phyloP scores from a whole-genome alignment of 2,329 filamentous ascomycete species.

The Botrytis fabae region DNA sequence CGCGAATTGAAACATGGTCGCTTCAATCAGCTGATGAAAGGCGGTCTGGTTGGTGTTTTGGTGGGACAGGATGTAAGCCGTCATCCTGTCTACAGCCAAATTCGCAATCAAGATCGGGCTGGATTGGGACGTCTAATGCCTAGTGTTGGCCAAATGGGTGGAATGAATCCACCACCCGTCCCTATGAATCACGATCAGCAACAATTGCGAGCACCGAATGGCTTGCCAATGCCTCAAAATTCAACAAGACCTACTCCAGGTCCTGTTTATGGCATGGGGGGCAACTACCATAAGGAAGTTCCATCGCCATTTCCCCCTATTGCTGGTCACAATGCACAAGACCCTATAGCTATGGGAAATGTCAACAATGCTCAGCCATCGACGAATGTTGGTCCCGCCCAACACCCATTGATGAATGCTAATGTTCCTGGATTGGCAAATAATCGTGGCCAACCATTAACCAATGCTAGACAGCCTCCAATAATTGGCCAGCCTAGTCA shows the following conservation, averaged over 20 bases:
- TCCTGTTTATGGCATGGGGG: neutral
- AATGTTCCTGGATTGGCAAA: fast-evolving
- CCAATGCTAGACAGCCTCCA: neutral
- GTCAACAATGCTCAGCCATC: no score
- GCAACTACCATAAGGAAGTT: no score
- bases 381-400: no score
- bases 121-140: fast-evolving
- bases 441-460: neutral
- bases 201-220: neutral
- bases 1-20: neutral
- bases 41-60: neutral
- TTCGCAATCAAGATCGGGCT: neutral
- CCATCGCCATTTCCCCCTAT: no score
- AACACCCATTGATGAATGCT: neutral
- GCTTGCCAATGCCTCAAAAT: neutral
- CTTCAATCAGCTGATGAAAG: neutral
- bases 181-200: neutral
- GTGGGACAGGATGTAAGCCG: neutral
- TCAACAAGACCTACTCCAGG: fast-evolving
- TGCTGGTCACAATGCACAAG: no score
- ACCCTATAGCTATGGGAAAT: no score
- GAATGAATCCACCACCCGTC: neutral
- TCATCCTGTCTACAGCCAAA: neutral
- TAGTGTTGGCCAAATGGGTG: neutral
- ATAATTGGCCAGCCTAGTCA: no score